A percentile compares a stretch with the other conserved stretches of the same genome.
Conservation (phyloP, 805 yeast species). For the Myxozyma vanderwaltii region DNA sequence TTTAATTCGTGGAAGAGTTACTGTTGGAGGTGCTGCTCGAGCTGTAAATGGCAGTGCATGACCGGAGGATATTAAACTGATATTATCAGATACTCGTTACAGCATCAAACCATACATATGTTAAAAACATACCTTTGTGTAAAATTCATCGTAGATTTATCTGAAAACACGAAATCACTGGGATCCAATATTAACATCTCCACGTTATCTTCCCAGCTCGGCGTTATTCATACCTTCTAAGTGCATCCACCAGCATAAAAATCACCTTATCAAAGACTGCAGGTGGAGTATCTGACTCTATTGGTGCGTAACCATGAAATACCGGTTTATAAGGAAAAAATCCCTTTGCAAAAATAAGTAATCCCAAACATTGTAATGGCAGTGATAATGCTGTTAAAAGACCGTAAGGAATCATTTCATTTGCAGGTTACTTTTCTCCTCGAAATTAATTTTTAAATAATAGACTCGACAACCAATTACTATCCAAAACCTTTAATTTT, state of each 20-base stretch:
- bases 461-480: too few species aligned
- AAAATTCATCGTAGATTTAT: constrained; percentile 63
- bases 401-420: constrained; percentile 12
- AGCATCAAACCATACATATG: not conserved
- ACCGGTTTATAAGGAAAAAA: constrained; percentile 90
- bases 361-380: constrained; percentile 53
- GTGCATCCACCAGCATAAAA: constrained; percentile 88
- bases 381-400: constrained; percentile 12
- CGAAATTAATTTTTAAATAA: too few species aligned
- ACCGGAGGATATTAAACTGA: constrained; percentile 57
- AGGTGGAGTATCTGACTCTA: constrained; percentile 40
- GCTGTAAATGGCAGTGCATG: constrained; percentile 88
- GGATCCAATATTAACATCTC: not conserved
- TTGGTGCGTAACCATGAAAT: constrained; percentile 57
- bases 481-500: too few species aligned
- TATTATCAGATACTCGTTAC: not conserved
- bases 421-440: too few species aligned
- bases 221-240: constrained; percentile 53
- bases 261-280: constrained; percentile 67
- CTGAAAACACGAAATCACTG: constrained; percentile 76
- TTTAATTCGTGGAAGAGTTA: constrained; percentile 88
- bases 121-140: constrained; percentile 51
- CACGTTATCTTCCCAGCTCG: not conserved
- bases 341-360: constrained; percentile 70
- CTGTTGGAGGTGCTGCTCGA: constrained; percentile 93